Evolutionary conservation across 1,284 basidiomycete genomes (phyloP).

Genomic region (Cryptococcus sp.): DNA sequence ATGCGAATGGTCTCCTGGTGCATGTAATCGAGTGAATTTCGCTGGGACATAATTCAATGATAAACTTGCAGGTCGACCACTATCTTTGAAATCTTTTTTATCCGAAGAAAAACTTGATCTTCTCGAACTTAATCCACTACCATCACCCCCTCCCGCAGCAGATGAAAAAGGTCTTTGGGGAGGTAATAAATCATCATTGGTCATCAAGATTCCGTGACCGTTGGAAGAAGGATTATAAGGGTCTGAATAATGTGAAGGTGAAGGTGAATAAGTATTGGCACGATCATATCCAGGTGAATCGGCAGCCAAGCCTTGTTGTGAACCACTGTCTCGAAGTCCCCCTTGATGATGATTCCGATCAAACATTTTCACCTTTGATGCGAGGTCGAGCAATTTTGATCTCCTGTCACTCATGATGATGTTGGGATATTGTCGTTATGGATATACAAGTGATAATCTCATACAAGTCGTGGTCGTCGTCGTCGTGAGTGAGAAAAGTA

Average conservation of each 20-base stretch:
- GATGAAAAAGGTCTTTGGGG: neutral
- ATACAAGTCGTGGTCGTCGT: neutral
- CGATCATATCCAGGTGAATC: neutral
- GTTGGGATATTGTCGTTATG: neutral
- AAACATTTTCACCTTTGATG: neutral
- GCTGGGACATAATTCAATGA: slow-evolving; percentile 62
- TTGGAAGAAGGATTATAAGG: neutral
- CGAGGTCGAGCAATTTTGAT: neutral
- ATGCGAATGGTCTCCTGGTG: slow-evolving; percentile 48
- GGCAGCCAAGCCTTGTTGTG: neutral
- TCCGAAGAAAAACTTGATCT: neutral
- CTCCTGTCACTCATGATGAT: neutral
- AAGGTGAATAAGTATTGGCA: neutral
- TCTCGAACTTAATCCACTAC: neutral
- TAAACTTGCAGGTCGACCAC: slow-evolving; percentile 36
- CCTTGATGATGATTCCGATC: neutral
- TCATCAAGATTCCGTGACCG: neutral
- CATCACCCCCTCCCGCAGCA: neutral
- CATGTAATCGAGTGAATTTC: slow-evolving; percentile 57
- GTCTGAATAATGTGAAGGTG: neutral
- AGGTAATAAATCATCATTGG: neutral
- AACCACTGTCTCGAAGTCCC: neutral
- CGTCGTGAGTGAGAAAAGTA: neutral
- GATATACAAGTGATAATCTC: neutral
- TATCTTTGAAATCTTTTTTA: neutral